Evolutionary conservation across 2,329 filamentous ascomycete species (phyloP).

Genomic region (Sporothrix phasma): DNA sequence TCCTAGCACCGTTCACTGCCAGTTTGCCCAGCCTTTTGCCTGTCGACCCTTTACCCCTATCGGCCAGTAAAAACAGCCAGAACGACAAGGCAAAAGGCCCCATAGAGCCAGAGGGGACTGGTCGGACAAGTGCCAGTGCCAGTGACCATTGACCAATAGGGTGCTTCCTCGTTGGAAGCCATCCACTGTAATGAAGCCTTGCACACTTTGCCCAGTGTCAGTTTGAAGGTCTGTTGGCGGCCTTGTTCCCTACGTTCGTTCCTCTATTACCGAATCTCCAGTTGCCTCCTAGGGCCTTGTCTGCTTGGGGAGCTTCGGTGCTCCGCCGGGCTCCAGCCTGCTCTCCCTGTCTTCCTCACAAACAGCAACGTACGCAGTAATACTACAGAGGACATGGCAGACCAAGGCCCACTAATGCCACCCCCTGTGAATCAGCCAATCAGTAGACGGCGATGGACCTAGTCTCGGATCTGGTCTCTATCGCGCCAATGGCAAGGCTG

Average conservation of each 20-base stretch:
- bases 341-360: background rate
- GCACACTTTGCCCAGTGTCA: background rate
- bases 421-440: background rate
- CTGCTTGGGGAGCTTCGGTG: constrained; percentile 12
- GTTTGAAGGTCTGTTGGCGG: background rate
- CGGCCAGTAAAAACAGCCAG: background rate
- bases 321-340: background rate
- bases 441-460: background rate
- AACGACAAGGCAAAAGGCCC: background rate
- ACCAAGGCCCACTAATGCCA: background rate
- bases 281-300: background rate
- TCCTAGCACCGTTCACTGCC: background rate
- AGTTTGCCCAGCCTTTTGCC: background rate
- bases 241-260: background rate
- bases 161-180: background rate
- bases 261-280: no score
- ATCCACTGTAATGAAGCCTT: background rate
- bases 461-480: background rate
- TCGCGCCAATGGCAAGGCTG: constrained; percentile 9
- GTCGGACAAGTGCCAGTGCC: no score
- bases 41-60: background rate
- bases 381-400: no score
- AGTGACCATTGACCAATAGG: constrained; percentile 15
- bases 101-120: background rate
- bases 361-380: no score